Base-by-base conservation (phyloP, 768 basidiomycete genomes). In the Calocybe gangraenosa region DNA sequence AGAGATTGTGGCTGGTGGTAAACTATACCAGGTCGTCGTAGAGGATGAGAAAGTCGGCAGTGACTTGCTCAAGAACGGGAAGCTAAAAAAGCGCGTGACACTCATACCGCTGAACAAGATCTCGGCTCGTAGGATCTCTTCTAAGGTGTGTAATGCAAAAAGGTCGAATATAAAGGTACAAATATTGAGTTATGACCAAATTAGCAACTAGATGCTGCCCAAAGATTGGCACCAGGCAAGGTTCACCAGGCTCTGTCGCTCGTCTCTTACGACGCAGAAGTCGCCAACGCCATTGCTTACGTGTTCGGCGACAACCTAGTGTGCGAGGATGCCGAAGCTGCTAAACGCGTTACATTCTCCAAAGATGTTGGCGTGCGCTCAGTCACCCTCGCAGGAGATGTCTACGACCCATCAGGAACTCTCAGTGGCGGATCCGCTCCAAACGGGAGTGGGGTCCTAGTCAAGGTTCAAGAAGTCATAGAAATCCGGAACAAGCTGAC, bases 21-120 rank as follows among this genome's bases (percentile, higher is more conserved):
- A 86, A 52, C 71, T 99, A 7, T 96, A 87, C 66, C 92, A 98
- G 51, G 91, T 98, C 30, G 87, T 98, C 20, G 89, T 98, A 7
- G 83, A 94, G 52, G 83, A 95, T 58, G 93, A 97, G 65, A 77
- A 77, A 45, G 80, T 94, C 36, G 94, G 92, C 21, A 88, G 87
- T 55, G 82, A 87, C 21, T 74, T 98, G 19, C 68, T 98, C 37
- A 78, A 87, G 59, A 81, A 86, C 37, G 74, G 75, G 9, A 58
- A 71, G 39, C 78, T 98, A 54, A 84, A 80, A 69, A 92, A 87
- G 64, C 81, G 93, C 15, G 88, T 95, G 15, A 96, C 92, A 0
- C 82, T 96, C 63, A 92, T 98, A 53, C 95, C 95, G 0, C 69
- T 99, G 38, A 95, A 85, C 64, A 95, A 92, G 69, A 94, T 99